Base-by-base conservation (phyloP, 1,284 basidiomycete genomes). In the Wolfiporia cocos region DNA sequence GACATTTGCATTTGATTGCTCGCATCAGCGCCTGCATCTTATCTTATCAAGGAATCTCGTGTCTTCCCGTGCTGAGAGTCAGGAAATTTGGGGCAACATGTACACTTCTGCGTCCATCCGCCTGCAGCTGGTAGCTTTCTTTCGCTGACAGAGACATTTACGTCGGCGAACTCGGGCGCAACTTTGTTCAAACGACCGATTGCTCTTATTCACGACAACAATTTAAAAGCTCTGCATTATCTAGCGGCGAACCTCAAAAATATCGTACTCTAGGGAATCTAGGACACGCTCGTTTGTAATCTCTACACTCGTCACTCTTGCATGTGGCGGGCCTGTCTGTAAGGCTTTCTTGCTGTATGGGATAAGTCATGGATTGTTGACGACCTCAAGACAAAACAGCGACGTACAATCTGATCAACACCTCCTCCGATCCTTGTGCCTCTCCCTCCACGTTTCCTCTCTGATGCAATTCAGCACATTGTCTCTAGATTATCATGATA, bases 401-500 rank as follows among this genome's bases (percentile, higher is more conserved):
- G 20, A 42, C 59, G 30, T 37, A 61, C 59, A 61, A 55, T 29
- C 49, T 53, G 10, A 33, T 41, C 19, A 61, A 22, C 0, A 53
- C 51, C 2, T 43, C 41, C 17, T 52, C 50, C 2, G 43, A 31
- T 2, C 58, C 59, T 39, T 61, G 58, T 2, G 57, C 59, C 5
- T 54, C 51, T 4, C 59, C 59, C 6, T 56, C 44, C 2, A 61
- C 59, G 36, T 58, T 49, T 9, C 59, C 59, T 4, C 35, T 33
- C 59, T 61, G 34, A 9, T 29, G 32, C 9, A 31, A 18, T 17
- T 17, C 15, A 32, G 28, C 12, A 10, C 21, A 3, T 15, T 11
- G 17, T 3, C 26, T 28, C 9, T 28, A 28, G 26, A 28, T 28
- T 28, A 28, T 28, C 26, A 28, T 14, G 26, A 3, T 12, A 17